Conservation (phyloP, 2,329 filamentous ascomycete genomes). For the Fusarium staphyleae region DNA sequence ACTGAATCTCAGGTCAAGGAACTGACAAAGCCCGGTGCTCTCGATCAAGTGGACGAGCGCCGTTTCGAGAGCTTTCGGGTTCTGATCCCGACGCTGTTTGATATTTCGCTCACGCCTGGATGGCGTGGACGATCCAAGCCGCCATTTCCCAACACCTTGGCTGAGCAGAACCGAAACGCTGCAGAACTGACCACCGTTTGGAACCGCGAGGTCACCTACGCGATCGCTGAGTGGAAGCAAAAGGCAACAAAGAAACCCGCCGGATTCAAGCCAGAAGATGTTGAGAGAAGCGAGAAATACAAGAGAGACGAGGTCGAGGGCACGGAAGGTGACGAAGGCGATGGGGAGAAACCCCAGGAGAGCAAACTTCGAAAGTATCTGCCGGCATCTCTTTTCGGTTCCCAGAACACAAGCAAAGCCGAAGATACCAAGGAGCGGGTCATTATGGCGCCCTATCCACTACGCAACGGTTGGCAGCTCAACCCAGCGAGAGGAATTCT, state of each 20-base stretch:
- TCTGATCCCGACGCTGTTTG: constrained; percentile 59
- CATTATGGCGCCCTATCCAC: constrained; percentile 46
- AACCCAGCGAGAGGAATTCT: constrained; percentile 51
- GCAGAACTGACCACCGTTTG: constrained; percentile 58
- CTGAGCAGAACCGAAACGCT: constrained; percentile 63
- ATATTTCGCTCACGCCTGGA: constrained; percentile 61
- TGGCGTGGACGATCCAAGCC: constrained; percentile 56
- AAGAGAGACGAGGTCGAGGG: constrained; percentile 15
- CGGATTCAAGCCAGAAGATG: constrained; percentile 31
- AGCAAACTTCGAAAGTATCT: constrained; percentile 27
- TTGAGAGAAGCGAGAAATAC: constrained; percentile 15
- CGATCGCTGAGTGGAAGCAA: constrained; percentile 54
- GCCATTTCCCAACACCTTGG: constrained; percentile 54
- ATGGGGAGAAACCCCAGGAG: constrained; percentile 3
- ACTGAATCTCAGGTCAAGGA: constrained; percentile 38
- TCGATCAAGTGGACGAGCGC: constrained; percentile 38
- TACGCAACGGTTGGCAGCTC: constrained; percentile 53
- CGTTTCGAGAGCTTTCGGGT: constrained; percentile 56
- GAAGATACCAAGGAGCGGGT: constrained; percentile 31
- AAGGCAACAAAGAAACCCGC: constrained; percentile 53
- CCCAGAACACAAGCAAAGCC: not conserved
- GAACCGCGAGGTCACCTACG: constrained; percentile 54
- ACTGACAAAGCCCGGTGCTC: constrained; percentile 36
- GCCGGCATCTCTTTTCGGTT: constrained; percentile 15
- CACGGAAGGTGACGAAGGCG: constrained; percentile 6